A percentile compares a stretch with the other conserved stretches of the same genome.
Conservation (phyloP, 305 asterid species). For the Fraxinus ornus region DNA sequence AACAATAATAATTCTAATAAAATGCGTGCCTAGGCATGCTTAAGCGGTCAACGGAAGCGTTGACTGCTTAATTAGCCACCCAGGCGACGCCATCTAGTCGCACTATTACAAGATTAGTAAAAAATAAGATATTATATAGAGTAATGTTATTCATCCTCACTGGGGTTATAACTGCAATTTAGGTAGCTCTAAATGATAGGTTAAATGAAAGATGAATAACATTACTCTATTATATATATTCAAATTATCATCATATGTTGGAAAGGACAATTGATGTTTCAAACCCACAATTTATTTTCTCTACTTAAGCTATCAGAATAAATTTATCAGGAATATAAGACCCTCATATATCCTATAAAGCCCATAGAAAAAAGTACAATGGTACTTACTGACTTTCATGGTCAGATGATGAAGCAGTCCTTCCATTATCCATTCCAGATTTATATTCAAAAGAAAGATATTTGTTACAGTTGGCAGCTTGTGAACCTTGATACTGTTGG, state of each 20-base stretch:
- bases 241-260: background rate
- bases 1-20: no score
- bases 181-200: no score
- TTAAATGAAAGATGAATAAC: no score
- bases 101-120: background rate
- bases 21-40: no score
- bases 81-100: no score
- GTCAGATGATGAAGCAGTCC: conserved; percentile 78
- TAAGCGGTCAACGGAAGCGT: no score
- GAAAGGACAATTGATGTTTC: background rate
- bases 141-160: no score
- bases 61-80: no score
- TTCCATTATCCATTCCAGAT: conserved; percentile 66
- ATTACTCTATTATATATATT: background rate
- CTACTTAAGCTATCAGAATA: background rate
- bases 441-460: conserved; percentile 78
- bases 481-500: conserved; percentile 85
- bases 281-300: background rate
- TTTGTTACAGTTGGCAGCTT: conserved; percentile 60
- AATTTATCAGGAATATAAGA: background rate
- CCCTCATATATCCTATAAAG: background rate
- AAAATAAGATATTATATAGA: background rate
- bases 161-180: no score
- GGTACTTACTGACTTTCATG: conserved; percentile 92
- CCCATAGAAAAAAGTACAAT: background rate